These are phyloP conservation scores for Aspergillus taichungensis DNA, from an alignment of 495 filamentous ascomycete genomes.

Conservation along the genomic window DNA sequence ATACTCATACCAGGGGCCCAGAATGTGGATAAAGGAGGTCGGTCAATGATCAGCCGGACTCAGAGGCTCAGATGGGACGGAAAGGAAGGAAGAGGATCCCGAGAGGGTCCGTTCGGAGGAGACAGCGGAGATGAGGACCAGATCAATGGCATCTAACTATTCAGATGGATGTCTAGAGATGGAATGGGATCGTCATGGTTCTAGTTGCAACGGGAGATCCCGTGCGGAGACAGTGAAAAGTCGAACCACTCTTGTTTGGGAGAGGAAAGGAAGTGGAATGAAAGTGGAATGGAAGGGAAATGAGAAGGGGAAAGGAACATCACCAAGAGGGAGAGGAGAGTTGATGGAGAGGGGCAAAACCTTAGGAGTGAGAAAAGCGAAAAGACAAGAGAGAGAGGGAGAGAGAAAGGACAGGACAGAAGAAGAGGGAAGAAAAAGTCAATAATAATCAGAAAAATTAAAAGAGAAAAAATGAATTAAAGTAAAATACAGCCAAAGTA, in stretches of 20 bases:
- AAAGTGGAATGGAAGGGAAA: not conserved
- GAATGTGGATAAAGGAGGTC: not conserved
- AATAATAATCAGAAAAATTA: not conserved
- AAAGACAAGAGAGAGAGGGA: conserved; percentile 1
- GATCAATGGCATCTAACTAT: no score
- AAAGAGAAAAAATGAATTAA: no score
- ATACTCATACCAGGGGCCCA: conserved; percentile 18
- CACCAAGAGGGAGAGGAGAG: conserved; percentile 1
- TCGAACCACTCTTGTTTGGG: conserved; percentile 1
- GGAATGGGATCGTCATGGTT: no score
- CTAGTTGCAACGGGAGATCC: not conserved
- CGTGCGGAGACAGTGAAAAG: not conserved
- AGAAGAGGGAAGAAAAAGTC: conserved; percentile 8
- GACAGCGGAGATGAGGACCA: no score
- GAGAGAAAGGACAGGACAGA: conserved; percentile 3
- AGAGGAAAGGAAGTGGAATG: conserved; percentile 1
- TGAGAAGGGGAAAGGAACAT: conserved; percentile 1
- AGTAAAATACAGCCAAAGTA: no score
- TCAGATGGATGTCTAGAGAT: not conserved
- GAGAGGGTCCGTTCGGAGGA: no score
- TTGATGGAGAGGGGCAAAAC: conserved; percentile 6
- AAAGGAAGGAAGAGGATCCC: no score
- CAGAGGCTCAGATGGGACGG: no score
- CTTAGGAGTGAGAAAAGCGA: not conserved
- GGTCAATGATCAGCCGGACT: no score